Conservation (phyloP, 2,329 filamentous ascomycete genomes). For the Fusarium tuaranense region DNA sequence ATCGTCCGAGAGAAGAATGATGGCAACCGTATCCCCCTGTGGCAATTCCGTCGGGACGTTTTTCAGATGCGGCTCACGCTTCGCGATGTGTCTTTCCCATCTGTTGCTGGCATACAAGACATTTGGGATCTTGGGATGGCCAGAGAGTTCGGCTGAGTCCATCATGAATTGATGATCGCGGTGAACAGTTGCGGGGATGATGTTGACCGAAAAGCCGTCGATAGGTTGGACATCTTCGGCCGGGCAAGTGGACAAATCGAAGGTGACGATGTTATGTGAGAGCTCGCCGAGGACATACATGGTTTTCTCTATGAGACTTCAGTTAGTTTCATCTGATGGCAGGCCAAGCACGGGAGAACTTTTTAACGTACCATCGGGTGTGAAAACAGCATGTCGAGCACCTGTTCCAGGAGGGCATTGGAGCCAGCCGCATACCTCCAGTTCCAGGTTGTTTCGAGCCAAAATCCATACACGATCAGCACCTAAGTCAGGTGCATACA, state of each 20-base stretch:
- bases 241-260: background rate
- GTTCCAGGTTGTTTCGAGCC: background rate
- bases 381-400: conserved; percentile 9
- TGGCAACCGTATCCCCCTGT: background rate
- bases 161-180: conserved; percentile 7
- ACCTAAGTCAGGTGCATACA: conserved; percentile 8
- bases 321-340: background rate
- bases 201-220: background rate
- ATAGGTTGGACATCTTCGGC: background rate
- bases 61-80: background rate
- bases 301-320: background rate
- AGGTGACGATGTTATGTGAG: background rate
- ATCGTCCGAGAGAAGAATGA: background rate
- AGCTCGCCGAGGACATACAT: conserved; percentile 12
- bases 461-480: conserved; percentile 7
- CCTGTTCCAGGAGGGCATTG: conserved; percentile 7
- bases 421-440: conserved; percentile 4
- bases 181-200: conserved; percentile 1
- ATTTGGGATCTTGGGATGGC: background rate
- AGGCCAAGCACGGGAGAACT: background rate
- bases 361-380: conserved; percentile 3
- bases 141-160: background rate
- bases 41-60: background rate
- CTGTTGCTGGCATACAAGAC: conserved; percentile 5
- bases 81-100: conserved; percentile 3